Conservation (phyloP, 1,284 basidiomycete genomes). For the Sporisorium scitamineum region DNA sequence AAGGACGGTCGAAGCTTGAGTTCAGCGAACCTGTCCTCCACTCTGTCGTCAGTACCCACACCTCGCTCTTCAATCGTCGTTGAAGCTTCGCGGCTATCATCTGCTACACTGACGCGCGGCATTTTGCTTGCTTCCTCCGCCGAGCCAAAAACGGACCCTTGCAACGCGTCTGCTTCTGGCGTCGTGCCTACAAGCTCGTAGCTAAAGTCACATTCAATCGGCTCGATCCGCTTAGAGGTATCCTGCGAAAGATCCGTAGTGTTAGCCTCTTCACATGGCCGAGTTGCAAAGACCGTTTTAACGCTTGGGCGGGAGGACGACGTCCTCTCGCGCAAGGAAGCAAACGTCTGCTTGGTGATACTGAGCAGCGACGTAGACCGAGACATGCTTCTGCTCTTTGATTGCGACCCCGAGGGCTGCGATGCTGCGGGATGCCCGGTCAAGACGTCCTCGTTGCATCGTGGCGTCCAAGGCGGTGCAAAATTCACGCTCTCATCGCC, state of each 20-base stretch:
- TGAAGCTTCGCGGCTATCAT: not conserved
- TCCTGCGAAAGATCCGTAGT: not conserved
- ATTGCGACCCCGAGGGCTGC: not conserved
- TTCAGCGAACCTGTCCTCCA: not conserved
- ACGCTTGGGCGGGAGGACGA: not conserved
- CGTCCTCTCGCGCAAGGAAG: constrained; percentile 15
- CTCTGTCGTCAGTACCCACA: not conserved
- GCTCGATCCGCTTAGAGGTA: not conserved
- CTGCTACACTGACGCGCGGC: not conserved
- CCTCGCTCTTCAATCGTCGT: not conserved
- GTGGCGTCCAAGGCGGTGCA: not conserved
- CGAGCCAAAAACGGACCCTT: not conserved
- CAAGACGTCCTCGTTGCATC: not conserved
- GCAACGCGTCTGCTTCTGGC: not conserved
- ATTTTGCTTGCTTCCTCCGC: not conserved
- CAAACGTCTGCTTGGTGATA: constrained; percentile 19
- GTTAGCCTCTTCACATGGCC: not conserved
- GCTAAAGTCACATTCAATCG: constrained; percentile 25
- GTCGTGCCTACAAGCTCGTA: constrained; percentile 26
- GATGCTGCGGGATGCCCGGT: not conserved
- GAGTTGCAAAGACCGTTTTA: not conserved
- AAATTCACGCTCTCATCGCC: not conserved
- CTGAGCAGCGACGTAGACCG: constrained; percentile 28
- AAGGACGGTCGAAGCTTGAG: not conserved
- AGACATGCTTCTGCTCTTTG: constrained; percentile 16